A percentile compares a stretch with the other conserved stretches of the same genome.
Conservation (phyloP, 2,329 filamentous ascomycete genomes). For the Emericellopsis atlantica region DNA sequence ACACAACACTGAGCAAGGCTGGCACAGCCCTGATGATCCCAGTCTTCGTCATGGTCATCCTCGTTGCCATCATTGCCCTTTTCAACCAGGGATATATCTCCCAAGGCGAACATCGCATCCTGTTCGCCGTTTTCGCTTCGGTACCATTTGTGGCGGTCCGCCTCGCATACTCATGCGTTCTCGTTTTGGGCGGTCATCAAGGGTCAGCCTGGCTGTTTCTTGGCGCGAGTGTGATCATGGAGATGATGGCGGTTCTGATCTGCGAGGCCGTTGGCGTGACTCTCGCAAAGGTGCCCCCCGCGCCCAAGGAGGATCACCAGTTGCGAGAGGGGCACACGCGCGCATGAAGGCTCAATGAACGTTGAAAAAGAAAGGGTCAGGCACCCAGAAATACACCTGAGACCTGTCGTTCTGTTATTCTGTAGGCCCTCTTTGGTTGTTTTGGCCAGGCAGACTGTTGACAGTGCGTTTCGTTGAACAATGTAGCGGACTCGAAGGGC, state of each 20-base stretch:
- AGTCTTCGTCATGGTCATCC: slow-evolving; percentile 25
- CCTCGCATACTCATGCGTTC: slow-evolving; percentile 14
- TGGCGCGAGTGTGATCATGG: slow-evolving; percentile 17
- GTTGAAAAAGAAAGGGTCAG: too few species aligned
- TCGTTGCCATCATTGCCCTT: slow-evolving; percentile 24
- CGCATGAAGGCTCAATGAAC: too few species aligned
- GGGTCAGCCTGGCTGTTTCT: slow-evolving; percentile 17
- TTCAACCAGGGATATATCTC: slow-evolving; percentile 24
- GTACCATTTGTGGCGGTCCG: slow-evolving; percentile 20
- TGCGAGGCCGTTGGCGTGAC: slow-evolving; percentile 16
- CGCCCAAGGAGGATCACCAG: too few species aligned
- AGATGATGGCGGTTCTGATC: slow-evolving; percentile 17
- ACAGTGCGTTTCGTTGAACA: too few species aligned
- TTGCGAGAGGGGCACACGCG: too few species aligned
- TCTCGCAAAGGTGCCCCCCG: slow-evolving; percentile 10
- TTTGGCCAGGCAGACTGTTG: too few species aligned
- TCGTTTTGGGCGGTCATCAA: slow-evolving; percentile 14
- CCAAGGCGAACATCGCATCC: slow-evolving; percentile 40
- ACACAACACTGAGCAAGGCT: slow-evolving; percentile 12
- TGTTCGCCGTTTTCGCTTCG: slow-evolving; percentile 25
- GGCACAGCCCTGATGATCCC: slow-evolving; percentile 17
- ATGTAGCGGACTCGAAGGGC: too few species aligned
- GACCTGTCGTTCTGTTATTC: too few species aligned
- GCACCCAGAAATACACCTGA: too few species aligned
- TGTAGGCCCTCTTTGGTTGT: too few species aligned